These are phyloP conservation scores for Tricholoma terreum DNA, from an alignment of 768 basidiomycete species.

Conservation along the genomic window DNA sequence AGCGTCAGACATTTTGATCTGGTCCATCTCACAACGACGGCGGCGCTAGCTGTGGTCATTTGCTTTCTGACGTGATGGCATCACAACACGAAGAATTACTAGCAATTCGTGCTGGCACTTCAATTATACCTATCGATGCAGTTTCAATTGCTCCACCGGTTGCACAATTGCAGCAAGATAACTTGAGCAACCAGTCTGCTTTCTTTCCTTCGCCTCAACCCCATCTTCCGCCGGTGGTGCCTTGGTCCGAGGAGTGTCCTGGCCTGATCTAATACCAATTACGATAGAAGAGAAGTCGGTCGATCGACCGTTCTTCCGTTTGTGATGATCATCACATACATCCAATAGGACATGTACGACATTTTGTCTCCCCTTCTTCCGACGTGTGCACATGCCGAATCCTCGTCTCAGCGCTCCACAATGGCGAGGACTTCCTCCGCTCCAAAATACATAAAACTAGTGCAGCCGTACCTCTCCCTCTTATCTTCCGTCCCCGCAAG, in stretches of 20 bases:
- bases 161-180: too few species aligned
- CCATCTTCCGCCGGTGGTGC: not conserved
- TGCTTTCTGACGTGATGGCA: not conserved
- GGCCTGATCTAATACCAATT: not conserved
- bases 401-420: not conserved
- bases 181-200: not conserved
- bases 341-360: not conserved
- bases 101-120: not conserved
- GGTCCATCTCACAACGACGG: not conserved
- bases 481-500: constrained; percentile 10
- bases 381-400: not conserved
- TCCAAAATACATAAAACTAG: not conserved
- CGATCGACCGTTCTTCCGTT: not conserved
- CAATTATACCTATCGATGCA: too few species aligned
- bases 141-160: too few species aligned
- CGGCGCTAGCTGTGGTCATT: not conserved
- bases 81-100: not conserved
- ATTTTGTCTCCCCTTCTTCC: too few species aligned
- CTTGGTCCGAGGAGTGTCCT: not conserved
- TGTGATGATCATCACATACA: not conserved
- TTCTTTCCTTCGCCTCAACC: not conserved
- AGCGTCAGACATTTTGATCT: not conserved
- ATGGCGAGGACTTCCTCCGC: not conserved
- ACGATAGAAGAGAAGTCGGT: not conserved
- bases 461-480: not conserved